Conservation (phyloP, 495 filamentous ascomycete species). For the Penicillium roqueforti region DNA sequence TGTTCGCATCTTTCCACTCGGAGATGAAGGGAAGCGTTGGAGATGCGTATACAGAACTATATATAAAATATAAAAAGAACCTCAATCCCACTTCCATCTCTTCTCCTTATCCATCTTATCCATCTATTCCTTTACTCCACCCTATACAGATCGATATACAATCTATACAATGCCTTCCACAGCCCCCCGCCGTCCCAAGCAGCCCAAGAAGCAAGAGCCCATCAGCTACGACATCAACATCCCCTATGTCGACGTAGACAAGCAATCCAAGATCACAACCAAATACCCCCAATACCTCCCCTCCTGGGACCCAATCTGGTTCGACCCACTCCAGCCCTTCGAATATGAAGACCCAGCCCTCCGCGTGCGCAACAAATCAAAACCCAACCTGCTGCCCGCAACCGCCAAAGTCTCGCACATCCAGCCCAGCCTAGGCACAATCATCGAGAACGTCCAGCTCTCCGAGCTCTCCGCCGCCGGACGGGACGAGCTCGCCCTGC, state of each 20-base stretch:
- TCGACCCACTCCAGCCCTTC: slow-evolving; percentile 55
- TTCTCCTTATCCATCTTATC: slow-evolving; percentile 9
- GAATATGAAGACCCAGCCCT: slow-evolving; percentile 57
- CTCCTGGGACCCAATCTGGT: slow-evolving; percentile 59
- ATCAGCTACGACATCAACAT: slow-evolving; percentile 57
- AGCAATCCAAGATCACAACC: slow-evolving; percentile 35
- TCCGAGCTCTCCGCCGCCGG: slow-evolving; percentile 60
- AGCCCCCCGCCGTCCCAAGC: slow-evolving; percentile 33
- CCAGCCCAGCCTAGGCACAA: slow-evolving; percentile 66
- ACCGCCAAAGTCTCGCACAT: slow-evolving; percentile 54
- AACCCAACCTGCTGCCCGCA: slow-evolving; percentile 51
- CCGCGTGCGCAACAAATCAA: slow-evolving; percentile 51
- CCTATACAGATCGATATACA: neutral
- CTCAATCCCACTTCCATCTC: neutral
- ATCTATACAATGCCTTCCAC: slow-evolving; percentile 35
- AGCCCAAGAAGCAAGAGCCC: slow-evolving; percentile 36
- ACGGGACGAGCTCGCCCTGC: slow-evolving; percentile 73
- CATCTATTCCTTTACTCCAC: slow-evolving; percentile 1
- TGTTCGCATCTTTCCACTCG: slow-evolving; percentile 8
- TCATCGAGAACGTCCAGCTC: slow-evolving; percentile 70
- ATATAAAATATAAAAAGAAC: slow-evolving; percentile 4
- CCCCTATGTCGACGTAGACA: slow-evolving; percentile 45
- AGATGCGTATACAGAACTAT: neutral
- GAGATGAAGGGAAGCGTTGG: slow-evolving; percentile 10
- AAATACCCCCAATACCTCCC: slow-evolving; percentile 61